Evolutionary conservation across 2,329 filamentous ascomycete genomes (phyloP), one percentile per base, ranked within the genome.

Genomic region (Botrytis porri): DNA sequence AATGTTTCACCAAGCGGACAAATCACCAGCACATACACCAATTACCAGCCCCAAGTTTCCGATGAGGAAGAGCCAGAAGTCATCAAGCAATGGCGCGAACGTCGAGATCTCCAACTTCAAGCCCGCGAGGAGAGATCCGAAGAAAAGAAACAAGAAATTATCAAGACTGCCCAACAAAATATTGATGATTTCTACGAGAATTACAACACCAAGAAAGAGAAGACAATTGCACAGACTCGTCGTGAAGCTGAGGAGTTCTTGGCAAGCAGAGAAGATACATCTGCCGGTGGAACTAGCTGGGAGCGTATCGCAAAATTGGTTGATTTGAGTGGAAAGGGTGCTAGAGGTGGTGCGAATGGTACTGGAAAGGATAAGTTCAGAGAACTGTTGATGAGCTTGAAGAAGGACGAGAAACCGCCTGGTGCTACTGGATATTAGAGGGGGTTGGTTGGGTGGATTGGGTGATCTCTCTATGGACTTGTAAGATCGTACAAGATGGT

Each of bases 171-270:
- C 18, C 94, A 94, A 81, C 89, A 95, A 82, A 96, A 97, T 82
- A 97, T 99, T 76, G 96, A 99, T 82, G 96, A 98, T 82, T 99
- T 98, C 85, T 99, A 99, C 86, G 95, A 98, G 81, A 98, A 97
- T 84, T 99, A 99, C 87, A 98, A 98, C 86, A 91, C 92, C 83
- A 97, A 98, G 86, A 95, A 96, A 83, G 96, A 99, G 82, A 98
- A 98, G 88, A 89, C 89, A 74, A 92, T 98, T 77, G 87, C 92
- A 35, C 93, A 97, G 85, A 96, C 95, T 73, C 90, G 92, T 79
- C 92, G 93, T 82, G 96, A 99, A 79, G 96, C 95, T 10, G 95
- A 98, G 80, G 90, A 97, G 81, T 99, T 98, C 83, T 85, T 98
- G 64, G 91, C 89, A 71, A 94, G 87, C 82, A 90, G 95, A 74